Evolutionary conservation across 345 rosid genomes (phyloP).

Genomic region (Aquilaria sinensis): DNA sequence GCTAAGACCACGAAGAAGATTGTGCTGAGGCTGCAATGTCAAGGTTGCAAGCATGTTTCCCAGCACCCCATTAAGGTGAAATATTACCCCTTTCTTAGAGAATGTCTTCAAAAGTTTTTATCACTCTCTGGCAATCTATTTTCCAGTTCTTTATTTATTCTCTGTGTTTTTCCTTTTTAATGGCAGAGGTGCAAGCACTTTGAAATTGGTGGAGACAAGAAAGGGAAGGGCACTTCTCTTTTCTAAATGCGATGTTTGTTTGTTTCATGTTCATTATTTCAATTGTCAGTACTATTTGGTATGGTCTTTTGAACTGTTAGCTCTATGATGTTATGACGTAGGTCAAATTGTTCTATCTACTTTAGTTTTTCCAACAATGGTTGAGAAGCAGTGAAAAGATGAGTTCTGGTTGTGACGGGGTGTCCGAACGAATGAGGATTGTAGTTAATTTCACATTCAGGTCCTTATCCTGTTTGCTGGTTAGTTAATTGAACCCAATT

Average conservation of each 20-base stretch:
- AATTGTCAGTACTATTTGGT: constrained; percentile 6
- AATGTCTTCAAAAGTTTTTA: not conserved
- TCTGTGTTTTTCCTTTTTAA: not conserved
- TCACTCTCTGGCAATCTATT: not conserved
- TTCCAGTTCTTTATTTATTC: not conserved
- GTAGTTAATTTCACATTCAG: too few relatives aligned
- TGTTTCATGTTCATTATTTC: constrained; percentile 13
- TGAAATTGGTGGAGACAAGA: constrained; percentile 68
- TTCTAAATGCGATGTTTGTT: constrained; percentile 27
- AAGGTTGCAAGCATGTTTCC: constrained; percentile 74
- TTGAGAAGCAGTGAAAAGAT: too few relatives aligned
- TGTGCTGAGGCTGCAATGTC: constrained; percentile 78
- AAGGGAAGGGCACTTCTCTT: constrained; percentile 64
- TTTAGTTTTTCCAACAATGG: too few relatives aligned
- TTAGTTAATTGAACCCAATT: too few relatives aligned
- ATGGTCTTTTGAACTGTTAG: too few relatives aligned
- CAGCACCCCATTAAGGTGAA: constrained; percentile 64
- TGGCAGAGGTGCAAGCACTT: constrained; percentile 67
- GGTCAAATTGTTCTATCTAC: too few relatives aligned
- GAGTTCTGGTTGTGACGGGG: too few relatives aligned
- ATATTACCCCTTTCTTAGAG: not conserved
- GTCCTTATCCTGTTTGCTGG: too few relatives aligned
- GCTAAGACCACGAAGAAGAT: constrained; percentile 90
- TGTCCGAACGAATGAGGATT: too few relatives aligned
- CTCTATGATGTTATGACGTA: too few relatives aligned